These are phyloP conservation scores for Pseudogymnoascus sp. DNA, from an alignment of 2,329 filamentous ascomycete genomes.

Conservation along the genomic window DNA sequence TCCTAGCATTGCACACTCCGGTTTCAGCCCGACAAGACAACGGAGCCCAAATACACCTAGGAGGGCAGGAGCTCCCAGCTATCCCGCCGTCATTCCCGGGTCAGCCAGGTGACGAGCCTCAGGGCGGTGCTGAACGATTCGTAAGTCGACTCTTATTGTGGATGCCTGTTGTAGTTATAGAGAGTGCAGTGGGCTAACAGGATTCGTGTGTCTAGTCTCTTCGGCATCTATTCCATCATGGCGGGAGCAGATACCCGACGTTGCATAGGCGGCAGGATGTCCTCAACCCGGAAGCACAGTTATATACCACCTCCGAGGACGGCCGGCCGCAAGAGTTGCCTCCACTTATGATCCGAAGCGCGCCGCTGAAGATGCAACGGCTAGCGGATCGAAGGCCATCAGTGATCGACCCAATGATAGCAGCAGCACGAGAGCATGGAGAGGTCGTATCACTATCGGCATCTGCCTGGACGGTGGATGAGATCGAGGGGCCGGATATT, in stretches of 20 bases:
- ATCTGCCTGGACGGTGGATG: constrained; percentile 72
- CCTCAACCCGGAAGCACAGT: constrained; percentile 41
- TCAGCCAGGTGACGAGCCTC: constrained; percentile 34
- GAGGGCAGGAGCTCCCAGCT: constrained; percentile 39
- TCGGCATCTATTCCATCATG: constrained; percentile 89
- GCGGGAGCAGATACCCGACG: constrained; percentile 68
- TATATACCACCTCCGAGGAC: constrained; percentile 59
- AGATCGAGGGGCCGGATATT: constrained; percentile 69
- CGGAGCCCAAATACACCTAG: constrained; percentile 3
- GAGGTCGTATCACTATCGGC: constrained; percentile 61
- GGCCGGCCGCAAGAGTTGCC: constrained; percentile 46
- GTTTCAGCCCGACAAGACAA: not conserved
- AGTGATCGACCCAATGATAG: constrained; percentile 72
- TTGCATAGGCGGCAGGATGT: constrained; percentile 76
- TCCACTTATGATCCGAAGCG: constrained; percentile 57
- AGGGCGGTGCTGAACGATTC: constrained; percentile 19
- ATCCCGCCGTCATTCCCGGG: constrained; percentile 40
- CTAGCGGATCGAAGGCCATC: constrained; percentile 70
- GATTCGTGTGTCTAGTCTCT: constrained; percentile 46
- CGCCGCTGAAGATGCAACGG: constrained; percentile 66
- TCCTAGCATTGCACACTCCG: constrained; percentile 54
- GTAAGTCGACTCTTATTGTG: constrained; percentile 19
- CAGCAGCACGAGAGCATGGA: constrained; percentile 62
- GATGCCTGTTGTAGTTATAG: not conserved
- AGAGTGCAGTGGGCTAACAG: not conserved